These are phyloP conservation scores for Pichia rugopelliculosa DNA, from an alignment of 805 yeast species.

Conservation along the genomic window DNA sequence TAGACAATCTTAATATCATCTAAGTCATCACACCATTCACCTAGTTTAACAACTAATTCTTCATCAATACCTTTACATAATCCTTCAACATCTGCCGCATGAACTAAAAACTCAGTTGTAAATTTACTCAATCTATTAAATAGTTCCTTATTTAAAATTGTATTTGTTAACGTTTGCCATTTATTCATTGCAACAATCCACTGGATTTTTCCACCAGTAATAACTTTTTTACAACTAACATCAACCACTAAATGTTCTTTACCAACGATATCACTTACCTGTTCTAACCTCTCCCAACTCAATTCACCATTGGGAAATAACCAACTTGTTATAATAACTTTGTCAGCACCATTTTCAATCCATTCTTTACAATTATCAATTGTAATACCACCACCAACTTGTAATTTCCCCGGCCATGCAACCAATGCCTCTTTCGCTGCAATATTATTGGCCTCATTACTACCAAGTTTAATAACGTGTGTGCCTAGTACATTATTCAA, in stretches of 20 bases:
- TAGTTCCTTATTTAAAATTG: conserved; percentile 46
- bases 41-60: conserved; percentile 59
- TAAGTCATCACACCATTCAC: conserved; percentile 58
- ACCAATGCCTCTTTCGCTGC: conserved; percentile 74
- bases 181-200: conserved; percentile 98
- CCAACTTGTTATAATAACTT: conserved; percentile 90
- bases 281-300: conserved; percentile 42
- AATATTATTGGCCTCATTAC: conserved; percentile 62
- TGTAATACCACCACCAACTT: conserved; percentile 91
- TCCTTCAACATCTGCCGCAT: conserved; percentile 99
- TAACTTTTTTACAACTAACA: conserved; percentile 61
- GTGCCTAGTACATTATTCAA: conserved; percentile 59
- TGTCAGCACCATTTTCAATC: conserved; percentile 74
- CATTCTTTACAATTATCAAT: conserved; percentile 66
- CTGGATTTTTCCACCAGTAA: conserved; percentile 25
- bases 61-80: conserved; percentile 89
- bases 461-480: conserved; percentile 89
- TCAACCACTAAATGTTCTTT: conserved; percentile 71
- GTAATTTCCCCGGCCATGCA: conserved; percentile 68
- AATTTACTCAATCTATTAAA: conserved; percentile 49
- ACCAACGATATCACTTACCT: conserved; percentile 52
- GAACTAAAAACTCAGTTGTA: conserved; percentile 84
- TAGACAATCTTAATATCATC: conserved; percentile 67
- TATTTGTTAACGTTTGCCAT: conserved; percentile 86
- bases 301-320: conserved; percentile 62